Evolutionary conservation across 2,329 filamentous ascomycete species (phyloP), one percentile per base, ranked within the genome.

Genomic region (Colletotrichum sp.): DNA sequence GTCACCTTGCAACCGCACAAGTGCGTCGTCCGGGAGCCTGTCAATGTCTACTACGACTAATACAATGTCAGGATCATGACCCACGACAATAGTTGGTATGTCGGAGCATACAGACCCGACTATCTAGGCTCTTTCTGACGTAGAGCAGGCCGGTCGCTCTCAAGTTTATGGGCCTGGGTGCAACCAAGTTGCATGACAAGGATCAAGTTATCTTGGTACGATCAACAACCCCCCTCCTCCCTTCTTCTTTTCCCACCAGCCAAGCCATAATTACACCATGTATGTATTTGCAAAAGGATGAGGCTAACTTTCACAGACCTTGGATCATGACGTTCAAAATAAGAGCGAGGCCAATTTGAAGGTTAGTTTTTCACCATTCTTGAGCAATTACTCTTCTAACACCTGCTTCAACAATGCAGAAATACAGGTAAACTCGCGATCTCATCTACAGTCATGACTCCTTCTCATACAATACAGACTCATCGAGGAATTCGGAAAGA

Each of bases 311-410:
- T 6, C 1, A 12, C 39, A 49, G 44, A 94, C 95, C 0, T 86
- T 98, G 3, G 96, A 98, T 81, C 96, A 98, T 82, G 95, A 98
- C 80, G 94, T 98, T 0, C 95, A 98, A 82, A 97, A 98, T 84
- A 95, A 93, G 84, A 92, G 88, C 72, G 93, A 95, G 77, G 87
- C 91, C 78, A 98, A 98, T 81, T 22, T 49, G 44, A 49, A 49
- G 44, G 44, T 49, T 22, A 13, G 44, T 49, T 22, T 2, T 13
- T 0, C 6, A 49, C 0, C 1, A n/a, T n/a, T n/a, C 2, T 6
- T n/a, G 39, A 3, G 2, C 8, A 44, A 44, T 19, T 6, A 11
- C 19, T 8, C 5, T n/a, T 2, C 39, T 49, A 49, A 49, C 39
- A 12, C 39, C 0, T 49, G 1, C 11, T 49, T 8, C 11, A 49